These are phyloP conservation scores for Glutinoglossum americanum DNA, from an alignment of 495 filamentous ascomycete species.

Conservation along the genomic window DNA sequence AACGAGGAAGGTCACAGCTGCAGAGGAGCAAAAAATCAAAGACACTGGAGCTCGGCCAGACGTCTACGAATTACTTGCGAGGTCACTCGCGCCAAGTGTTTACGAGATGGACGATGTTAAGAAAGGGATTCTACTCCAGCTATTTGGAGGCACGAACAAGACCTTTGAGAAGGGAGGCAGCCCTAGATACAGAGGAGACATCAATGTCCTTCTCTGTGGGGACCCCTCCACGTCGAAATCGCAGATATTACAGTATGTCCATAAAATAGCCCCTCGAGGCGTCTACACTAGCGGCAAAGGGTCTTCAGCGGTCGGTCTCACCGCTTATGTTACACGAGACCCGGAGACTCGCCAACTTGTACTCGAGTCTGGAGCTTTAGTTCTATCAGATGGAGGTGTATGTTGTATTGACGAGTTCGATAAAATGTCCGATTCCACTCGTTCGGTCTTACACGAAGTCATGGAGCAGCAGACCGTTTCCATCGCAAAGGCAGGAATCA, in stretches of 20 bases:
- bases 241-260: slow-evolving; percentile 79
- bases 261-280: slow-evolving; percentile 92
- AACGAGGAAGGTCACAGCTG: slow-evolving; percentile 61
- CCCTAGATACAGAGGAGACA: slow-evolving; percentile 88
- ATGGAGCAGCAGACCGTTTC: slow-evolving; percentile 99
- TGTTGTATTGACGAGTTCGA: slow-evolving; percentile 99
- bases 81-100: slow-evolving; percentile 81
- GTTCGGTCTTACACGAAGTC: slow-evolving; percentile 93
- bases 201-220: slow-evolving; percentile 90
- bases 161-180: slow-evolving; percentile 90
- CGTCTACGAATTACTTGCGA: slow-evolving; percentile 80
- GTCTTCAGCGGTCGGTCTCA: slow-evolving; percentile 94
- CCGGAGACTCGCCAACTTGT: slow-evolving; percentile 88
- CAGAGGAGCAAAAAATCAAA: slow-evolving; percentile 80
- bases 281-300: slow-evolving; percentile 96
- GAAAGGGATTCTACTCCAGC: slow-evolving; percentile 87
- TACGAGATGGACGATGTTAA: slow-evolving; percentile 99
- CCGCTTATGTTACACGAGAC: slow-evolving; percentile 89
- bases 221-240: slow-evolving; percentile 95
- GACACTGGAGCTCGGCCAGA: slow-evolving; percentile 61
- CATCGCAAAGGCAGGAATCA: slow-evolving; percentile 96
- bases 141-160: slow-evolving; percentile 98
- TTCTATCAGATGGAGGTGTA: slow-evolving; percentile 86
- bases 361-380: slow-evolving; percentile 86
- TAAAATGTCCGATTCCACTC: slow-evolving; percentile 94